A percentile compares a stretch with the other conserved stretches of the same genome.
Conservation (phyloP, 2,329 filamentous ascomycete species). For the Nigrospora osmanthi region DNA sequence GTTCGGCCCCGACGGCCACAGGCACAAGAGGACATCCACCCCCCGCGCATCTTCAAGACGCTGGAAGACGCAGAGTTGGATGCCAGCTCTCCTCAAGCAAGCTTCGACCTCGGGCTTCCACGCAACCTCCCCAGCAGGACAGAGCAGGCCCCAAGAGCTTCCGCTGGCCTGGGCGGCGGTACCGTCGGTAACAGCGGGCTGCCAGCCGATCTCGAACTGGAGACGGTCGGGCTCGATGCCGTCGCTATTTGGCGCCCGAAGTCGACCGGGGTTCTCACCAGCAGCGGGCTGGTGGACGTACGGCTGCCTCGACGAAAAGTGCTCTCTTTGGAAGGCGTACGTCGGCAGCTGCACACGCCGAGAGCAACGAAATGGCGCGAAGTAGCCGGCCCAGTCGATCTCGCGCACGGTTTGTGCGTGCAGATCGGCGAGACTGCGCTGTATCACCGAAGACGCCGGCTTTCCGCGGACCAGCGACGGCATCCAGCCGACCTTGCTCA, state of each 20-base stretch:
- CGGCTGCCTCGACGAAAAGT: not conserved
- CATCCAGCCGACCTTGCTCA: not conserved
- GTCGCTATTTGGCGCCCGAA: not conserved
- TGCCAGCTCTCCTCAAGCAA: not conserved
- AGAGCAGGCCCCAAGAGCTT: not conserved
- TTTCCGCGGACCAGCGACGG: not conserved
- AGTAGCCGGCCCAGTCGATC: constrained; percentile 15
- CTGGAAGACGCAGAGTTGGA: not conserved
- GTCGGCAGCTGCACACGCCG: constrained; percentile 12
- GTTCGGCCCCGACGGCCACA: not conserved
- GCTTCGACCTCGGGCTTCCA: not conserved
- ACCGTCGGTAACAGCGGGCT: not conserved
- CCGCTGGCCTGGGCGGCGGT: not conserved
- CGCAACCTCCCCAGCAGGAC: not conserved
- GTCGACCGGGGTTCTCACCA: not conserved
- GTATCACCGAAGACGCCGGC: not conserved
- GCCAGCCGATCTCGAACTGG: not conserved
- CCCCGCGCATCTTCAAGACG: not conserved
- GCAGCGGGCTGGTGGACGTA: not conserved
- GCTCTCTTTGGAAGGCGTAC: constrained; percentile 15
- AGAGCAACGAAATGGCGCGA: constrained; percentile 10
- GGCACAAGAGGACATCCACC: not conserved
- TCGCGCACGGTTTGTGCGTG: constrained; percentile 7
- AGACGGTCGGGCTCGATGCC: not conserved
- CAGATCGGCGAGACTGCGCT: constrained; percentile 3